phyloP scores from a whole-genome alignment of 2,329 filamentous ascomycete genomes.

The Pseudopithomyces maydicus region DNA sequence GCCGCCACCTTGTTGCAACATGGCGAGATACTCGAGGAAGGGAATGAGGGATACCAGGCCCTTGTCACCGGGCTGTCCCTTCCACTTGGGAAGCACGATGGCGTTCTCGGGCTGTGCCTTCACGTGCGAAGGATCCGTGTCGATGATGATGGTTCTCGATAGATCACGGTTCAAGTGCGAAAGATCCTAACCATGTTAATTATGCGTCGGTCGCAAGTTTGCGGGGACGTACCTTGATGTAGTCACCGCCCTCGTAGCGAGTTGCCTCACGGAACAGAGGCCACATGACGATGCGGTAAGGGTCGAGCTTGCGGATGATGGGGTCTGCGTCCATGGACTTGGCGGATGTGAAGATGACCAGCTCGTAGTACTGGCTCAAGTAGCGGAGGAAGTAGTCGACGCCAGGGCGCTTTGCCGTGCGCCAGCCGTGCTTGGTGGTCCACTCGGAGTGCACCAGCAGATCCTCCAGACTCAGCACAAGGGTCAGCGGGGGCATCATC shows the following conservation, averaged over 20 bases:
- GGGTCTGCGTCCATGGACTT: conserved; percentile 85
- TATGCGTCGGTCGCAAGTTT: neutral
- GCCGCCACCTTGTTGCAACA: conserved; percentile 67
- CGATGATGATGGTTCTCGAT: conserved; percentile 92
- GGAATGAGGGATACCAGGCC: conserved; percentile 89
- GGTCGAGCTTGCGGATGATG: conserved; percentile 90
- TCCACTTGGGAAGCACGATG: conserved; percentile 90
- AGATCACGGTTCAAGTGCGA: conserved; percentile 95
- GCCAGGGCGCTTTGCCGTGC: conserved; percentile 90
- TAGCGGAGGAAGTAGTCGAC: conserved; percentile 98
- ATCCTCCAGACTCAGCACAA: conserved; percentile 92
- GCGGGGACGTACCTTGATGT: conserved; percentile 77
- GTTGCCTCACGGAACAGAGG: conserved; percentile 96
- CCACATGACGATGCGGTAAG: conserved; percentile 94
- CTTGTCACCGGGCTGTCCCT: conserved; percentile 79
- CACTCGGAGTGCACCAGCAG: conserved; percentile 94
- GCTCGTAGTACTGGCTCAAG: conserved; percentile 95
- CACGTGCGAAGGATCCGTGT: conserved; percentile 82
- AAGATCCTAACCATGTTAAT: conserved; percentile 69
- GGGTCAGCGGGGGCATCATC: conserved; percentile 84
- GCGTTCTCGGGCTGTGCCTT: conserved; percentile 95
- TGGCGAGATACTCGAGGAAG: conserved; percentile 96
- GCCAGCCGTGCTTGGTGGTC: conserved; percentile 92
- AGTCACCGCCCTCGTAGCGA: conserved; percentile 92
- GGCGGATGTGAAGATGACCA: conserved; percentile 92